Base-by-base conservation (phyloP, 2,329 filamentous ascomycete species). In the Ascochyta clinopodiicola region DNA sequence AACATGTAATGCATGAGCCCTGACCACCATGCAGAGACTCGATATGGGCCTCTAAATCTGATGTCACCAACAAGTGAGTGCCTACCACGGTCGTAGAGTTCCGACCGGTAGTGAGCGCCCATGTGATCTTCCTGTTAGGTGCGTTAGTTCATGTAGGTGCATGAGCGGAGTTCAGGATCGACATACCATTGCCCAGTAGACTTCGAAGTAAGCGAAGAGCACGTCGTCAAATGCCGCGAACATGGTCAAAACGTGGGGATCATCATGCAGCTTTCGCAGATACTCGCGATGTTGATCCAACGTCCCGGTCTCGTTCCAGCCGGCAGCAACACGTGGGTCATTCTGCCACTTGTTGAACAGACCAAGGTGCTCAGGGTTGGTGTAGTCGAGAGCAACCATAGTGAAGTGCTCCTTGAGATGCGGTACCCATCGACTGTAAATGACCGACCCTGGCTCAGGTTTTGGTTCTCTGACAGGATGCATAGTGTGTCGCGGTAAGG, bases 321-420 rank as follows among this genome's bases (percentile, higher is more conserved):
- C 89, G 68, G 88, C 84, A 4, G 88, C 88, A 29, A 94, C 90
- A 45, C 90, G 88, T 47, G 90, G 90, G 69, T 93, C 90, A 69
- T 94, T 94, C 76, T 92, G 90, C 90, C 90, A 94, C 52, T 81
- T 81, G 75, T 92, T 87, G 79, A 94, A 93, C 5, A 91, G 80
- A 15, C 80, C 77, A 45, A 93, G 76, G 74, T 94, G 89, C 65
- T 84, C 80, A 1, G 78, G 69, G 66, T 90, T 79, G 29, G 81
- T 68, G 75, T 84, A 90, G 72, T 93, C 87, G 1, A 94, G 81
- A 10, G 85, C 86, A n/a, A 89, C 81, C 80, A 93, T 89, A 57
- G 87, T 90, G 73, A 93, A 93, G 61, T 85, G 88, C 79, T 93
- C 88, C 57, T 86, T 80, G 36, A 93, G 80, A 67, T 92, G 86